These are phyloP conservation scores for Fusarium dlaminii DNA, from an alignment of 2,329 filamentous ascomycete genomes.

Conservation along the genomic window DNA sequence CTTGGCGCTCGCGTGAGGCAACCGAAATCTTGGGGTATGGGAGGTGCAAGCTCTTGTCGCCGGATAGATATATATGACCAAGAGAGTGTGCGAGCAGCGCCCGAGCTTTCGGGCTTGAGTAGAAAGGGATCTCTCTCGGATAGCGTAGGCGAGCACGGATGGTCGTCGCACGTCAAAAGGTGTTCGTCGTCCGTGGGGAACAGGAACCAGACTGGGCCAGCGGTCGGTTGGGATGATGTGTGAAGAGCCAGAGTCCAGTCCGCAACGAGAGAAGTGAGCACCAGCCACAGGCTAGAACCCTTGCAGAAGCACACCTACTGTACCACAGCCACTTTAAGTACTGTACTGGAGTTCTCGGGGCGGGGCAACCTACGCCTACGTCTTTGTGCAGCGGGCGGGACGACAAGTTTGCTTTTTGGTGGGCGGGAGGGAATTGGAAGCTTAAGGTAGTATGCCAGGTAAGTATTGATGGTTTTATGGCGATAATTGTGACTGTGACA, in stretches of 20 bases:
- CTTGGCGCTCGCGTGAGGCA: slow-evolving; percentile 43
- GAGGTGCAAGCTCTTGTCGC: slow-evolving; percentile 7
- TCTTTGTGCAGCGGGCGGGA: slow-evolving; percentile 19
- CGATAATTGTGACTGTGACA: neutral
- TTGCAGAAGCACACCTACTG: slow-evolving; percentile 6
- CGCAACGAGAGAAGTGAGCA: slow-evolving; percentile 11
- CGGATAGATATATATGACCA: slow-evolving; percentile 16
- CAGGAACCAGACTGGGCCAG: slow-evolving; percentile 32
- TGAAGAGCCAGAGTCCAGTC: slow-evolving; percentile 20
- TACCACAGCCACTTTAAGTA: slow-evolving; percentile 24
- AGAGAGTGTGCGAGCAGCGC: slow-evolving; percentile 34
- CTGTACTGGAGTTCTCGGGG: slow-evolving; percentile 2
- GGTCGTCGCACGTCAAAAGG: slow-evolving; percentile 41
- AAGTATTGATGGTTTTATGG: slow-evolving; percentile 5
- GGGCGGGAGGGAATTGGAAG: neutral
- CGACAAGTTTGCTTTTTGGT: slow-evolving; percentile 16
- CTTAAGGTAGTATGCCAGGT: neutral
- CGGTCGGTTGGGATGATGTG: slow-evolving; percentile 22
- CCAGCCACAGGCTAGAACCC: slow-evolving; percentile 35
- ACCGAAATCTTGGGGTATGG: slow-evolving; percentile 17
- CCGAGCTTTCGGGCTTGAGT: slow-evolving; percentile 42
- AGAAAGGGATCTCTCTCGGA: slow-evolving; percentile 38
- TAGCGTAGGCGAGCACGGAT: slow-evolving; percentile 41
- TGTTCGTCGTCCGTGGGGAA: slow-evolving; percentile 36
- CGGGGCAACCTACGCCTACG: slow-evolving; percentile 34